These are phyloP conservation scores for Schrenkiella parvula DNA, from an alignment of 345 rosid genomes.

Conservation along the genomic window DNA sequence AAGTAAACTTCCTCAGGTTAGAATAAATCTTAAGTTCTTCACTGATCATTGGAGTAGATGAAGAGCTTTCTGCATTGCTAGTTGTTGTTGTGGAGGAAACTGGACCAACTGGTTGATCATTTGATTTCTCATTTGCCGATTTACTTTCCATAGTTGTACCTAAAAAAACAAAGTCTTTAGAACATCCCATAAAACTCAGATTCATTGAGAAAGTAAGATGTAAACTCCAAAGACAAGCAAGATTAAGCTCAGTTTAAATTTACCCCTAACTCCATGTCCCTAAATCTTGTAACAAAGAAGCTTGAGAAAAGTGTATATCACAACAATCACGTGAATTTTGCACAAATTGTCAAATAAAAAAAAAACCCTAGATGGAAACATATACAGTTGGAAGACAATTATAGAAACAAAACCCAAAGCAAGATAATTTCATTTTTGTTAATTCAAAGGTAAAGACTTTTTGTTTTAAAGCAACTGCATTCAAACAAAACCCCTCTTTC, in stretches of 20 bases:
- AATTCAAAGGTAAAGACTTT: background rate
- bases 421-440: background rate
- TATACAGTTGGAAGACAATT: slow-evolving; percentile 6
- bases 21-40: slow-evolving; percentile 86
- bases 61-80: slow-evolving; percentile 77
- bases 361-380: slow-evolving; percentile 26
- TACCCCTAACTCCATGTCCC: background rate
- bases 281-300: background rate
- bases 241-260: background rate
- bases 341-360: background rate
- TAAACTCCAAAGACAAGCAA: background rate
- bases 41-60: slow-evolving; percentile 75
- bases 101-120: slow-evolving; percentile 61
- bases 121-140: slow-evolving; percentile 63
- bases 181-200: background rate
- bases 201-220: background rate
- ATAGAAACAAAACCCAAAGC: slow-evolving; percentile 17
- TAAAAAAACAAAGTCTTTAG: background rate
- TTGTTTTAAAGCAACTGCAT: background rate
- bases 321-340: slow-evolving; percentile 5
- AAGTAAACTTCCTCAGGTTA: slow-evolving; percentile 73
- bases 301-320: background rate
- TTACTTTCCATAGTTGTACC: slow-evolving; percentile 55
- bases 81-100: slow-evolving; percentile 70
- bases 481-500: background rate